Evolutionary conservation across 1,139 yeast genomes (phyloP), one percentile per base, ranked within the genome.

Genomic region (Saccharomycopsis hybrid): DNA sequence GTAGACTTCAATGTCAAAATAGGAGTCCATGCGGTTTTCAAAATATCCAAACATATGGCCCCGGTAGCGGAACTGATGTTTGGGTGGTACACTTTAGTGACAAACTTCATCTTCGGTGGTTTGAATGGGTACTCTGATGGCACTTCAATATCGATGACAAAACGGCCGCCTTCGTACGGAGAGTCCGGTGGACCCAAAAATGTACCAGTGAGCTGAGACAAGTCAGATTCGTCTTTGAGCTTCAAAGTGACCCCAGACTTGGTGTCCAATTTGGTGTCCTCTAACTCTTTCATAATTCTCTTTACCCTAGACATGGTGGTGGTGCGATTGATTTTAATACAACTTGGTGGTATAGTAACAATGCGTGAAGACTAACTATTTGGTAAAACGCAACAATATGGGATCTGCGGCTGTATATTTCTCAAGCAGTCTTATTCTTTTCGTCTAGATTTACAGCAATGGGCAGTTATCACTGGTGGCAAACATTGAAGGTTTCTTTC

Each of bases 31-130:
- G 95, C 92, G 64, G 90, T 95, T 64, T 87, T 78, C 56, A 80
- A 66, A 45, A 92, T 90, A 66, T 92, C 98, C 55, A 92, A 73
- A 66, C 99, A 92, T 60, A 94, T 92, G 47, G 98, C 98, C 18
- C 99, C 99, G 0, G 98, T 94, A 48, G 88, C 96, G 1, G 96
- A 87, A n/a, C 96, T 86, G 59, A 92, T 85, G 65, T 94, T 94
- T 39, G 99, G 98, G 65, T 90, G 97, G 63, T 87, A 90, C 43
- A 90, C 83, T 65, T 85, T 86, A 54, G 96, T 90, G 57, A 84
- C 82, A 60, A 90, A 90, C 67, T 86, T 86, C 96, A 90, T 89
- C 64, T 76, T 75, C 7, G 97, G 97, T 5, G 97, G 97, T 65
- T 88, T 90, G 71, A 92, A 90, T 1, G 98, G 98, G 59, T 84